phyloP scores from a whole-genome alignment of 345 rosid species.

The Adansonia digitata region DNA sequence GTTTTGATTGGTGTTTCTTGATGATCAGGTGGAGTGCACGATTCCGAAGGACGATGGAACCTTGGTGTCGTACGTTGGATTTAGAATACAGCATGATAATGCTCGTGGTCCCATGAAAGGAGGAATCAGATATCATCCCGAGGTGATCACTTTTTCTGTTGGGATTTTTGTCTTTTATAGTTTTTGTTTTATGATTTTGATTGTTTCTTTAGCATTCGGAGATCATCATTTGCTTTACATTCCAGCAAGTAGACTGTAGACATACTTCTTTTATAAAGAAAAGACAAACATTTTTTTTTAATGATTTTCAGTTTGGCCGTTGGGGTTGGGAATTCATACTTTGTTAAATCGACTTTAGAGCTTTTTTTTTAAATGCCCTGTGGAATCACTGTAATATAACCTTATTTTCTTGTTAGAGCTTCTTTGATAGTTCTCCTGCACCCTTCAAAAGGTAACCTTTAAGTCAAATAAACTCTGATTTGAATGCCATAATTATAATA shows the following conservation, averaged over 20 bases:
- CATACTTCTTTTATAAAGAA: background rate
- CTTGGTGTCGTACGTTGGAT: slow-evolving; percentile 78
- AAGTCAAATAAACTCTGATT: background rate
- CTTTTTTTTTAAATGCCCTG: background rate
- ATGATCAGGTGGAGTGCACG: slow-evolving; percentile 90
- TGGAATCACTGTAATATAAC: background rate
- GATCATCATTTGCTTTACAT: background rate
- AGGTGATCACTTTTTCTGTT: slow-evolving; percentile 39
- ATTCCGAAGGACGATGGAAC: slow-evolving; percentile 95
- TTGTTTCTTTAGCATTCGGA: background rate
- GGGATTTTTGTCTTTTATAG: background rate
- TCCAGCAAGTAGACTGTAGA: background rate
- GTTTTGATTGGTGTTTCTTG: background rate
- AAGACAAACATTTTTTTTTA: background rate
- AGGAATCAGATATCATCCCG: slow-evolving; percentile 98
- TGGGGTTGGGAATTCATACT: background rate
- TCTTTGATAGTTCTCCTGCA: background rate
- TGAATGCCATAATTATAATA: background rate
- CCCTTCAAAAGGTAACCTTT: background rate
- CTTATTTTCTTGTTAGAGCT: background rate
- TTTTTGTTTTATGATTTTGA: background rate
- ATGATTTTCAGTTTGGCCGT: background rate
- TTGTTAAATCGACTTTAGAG: background rate
- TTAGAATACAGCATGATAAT: slow-evolving; percentile 96
- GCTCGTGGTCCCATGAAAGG: slow-evolving; percentile 99